Conservation (phyloP, 1,284 basidiomycete genomes). For the Pterula multifida region DNA sequence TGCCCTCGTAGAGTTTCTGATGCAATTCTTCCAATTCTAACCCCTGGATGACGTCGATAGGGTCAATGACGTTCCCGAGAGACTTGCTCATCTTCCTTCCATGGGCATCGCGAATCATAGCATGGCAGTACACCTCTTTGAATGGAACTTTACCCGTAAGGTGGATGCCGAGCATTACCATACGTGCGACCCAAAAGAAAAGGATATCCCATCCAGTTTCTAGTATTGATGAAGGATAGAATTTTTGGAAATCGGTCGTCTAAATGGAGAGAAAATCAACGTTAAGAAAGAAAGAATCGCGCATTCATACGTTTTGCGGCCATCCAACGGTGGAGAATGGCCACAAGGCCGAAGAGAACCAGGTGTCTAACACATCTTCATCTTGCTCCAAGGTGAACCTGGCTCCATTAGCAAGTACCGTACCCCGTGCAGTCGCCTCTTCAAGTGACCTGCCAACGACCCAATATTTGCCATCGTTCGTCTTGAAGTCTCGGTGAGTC, state of each 20-base stretch:
- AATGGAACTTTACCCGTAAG: slow-evolving; percentile 91
- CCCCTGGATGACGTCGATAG: slow-evolving; percentile 92
- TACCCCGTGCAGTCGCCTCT: slow-evolving; percentile 74
- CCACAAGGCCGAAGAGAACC: slow-evolving; percentile 99
- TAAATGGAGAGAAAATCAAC: slow-evolving; percentile 15
- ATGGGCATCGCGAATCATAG: slow-evolving; percentile 98
- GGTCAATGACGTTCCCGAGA: slow-evolving; percentile 96
- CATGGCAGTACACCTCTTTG: slow-evolving; percentile 96
- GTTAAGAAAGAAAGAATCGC: slow-evolving; percentile 3
- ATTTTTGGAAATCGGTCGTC: slow-evolving; percentile 66
- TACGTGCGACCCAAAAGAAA: slow-evolving; percentile 99
- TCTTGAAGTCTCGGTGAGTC: slow-evolving; percentile 23
- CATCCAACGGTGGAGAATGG: slow-evolving; percentile 97
- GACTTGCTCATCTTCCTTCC: slow-evolving; percentile 99
- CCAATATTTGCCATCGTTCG: slow-evolving; percentile 72
- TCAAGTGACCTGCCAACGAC: slow-evolving; percentile 79
- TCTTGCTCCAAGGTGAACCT: slow-evolving; percentile 85
- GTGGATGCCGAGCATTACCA: slow-evolving; percentile 90
- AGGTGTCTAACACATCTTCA: slow-evolving; percentile 96
- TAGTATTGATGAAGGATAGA: slow-evolving; percentile 83
- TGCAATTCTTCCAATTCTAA: slow-evolving; percentile 78
- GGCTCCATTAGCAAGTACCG: slow-evolving; percentile 57
- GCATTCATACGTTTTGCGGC: slow-evolving; percentile 64
- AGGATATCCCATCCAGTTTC: slow-evolving; percentile 99
- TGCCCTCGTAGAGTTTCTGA: slow-evolving; percentile 81